Evolutionary conservation across 768 basidiomycete species (phyloP), one percentile per base, ranked within the genome.

Genomic region (Obba rivulosa): DNA sequence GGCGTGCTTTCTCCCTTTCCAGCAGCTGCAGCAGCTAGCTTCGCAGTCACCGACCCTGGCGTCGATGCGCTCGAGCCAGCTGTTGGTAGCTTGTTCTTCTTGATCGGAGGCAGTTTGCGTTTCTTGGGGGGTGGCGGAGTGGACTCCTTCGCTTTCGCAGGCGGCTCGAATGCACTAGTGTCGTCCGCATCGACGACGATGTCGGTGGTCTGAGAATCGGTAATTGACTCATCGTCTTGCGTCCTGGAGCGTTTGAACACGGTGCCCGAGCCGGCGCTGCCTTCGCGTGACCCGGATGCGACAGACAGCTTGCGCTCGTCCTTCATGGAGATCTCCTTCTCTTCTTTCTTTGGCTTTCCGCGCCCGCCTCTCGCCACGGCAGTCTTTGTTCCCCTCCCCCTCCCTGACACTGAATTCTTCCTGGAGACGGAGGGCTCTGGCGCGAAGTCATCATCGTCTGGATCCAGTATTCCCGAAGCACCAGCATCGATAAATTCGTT

Each of bases 21-120:
- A n/a, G 48, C 36, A 13, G 43, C 22, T 8, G 53, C 52, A 17
- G 52, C 45, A 36, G 52, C 59, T n/a, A 62, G 51, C 42, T 66
- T 65, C 11, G 65, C 52, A 0, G 60, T 46, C 36, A 61, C 58
- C n/a, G n/a, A n/a, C 43, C 28, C 28, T 1, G 67, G 52, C 1
- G 61, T 57, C 0, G 62, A 49, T n/a, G 56, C 49, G 2, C 60
- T 56, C 14, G 62, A 51, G 10, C 58, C 41, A 8, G 62, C 43
- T 8, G 46, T 48, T 1, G 57, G 21, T n/a, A 61, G 55, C 62
- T 83, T 83, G 63, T 71, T 79, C 67, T 85, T 84, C 69, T 77
- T 84, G 52, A 85, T 85, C n/a, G 76, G 66, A 0, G 83, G 81
- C 18, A 83, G 69, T 59, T 85, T 87, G 34, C 70, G 75, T 61